Conservation (phyloP, 2,329 filamentous ascomycete genomes). For the Aspergillus fumigatiaffinis region DNA sequence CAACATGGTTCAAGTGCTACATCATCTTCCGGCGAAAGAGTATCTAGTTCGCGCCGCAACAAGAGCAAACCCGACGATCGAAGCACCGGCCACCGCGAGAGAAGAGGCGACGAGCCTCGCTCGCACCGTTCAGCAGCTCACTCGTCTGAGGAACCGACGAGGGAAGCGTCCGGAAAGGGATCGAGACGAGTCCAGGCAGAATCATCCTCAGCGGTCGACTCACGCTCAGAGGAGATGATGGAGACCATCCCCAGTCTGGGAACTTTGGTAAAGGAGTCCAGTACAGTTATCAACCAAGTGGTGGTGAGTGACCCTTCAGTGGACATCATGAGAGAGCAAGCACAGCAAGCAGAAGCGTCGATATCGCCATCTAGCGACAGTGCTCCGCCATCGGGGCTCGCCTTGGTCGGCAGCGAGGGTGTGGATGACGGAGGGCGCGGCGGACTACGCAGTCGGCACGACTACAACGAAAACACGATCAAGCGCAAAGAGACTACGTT, state of each 20-base stretch:
- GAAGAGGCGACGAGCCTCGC: conserved; percentile 33
- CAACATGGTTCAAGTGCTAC: conserved; percentile 38
- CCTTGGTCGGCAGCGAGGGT: conserved; percentile 48
- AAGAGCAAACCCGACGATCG: conserved; percentile 39
- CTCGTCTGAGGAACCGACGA: conserved; percentile 45
- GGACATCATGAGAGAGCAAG: conserved; percentile 67
- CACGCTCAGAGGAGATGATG: conserved; percentile 41
- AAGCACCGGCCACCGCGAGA: conserved; percentile 41
- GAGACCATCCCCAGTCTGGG: conserved; percentile 55
- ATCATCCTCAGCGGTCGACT: conserved; percentile 29
- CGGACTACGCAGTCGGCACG: conserved; percentile 48
- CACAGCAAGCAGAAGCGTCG: conserved; percentile 61
- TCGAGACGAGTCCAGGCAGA: conserved; percentile 35
- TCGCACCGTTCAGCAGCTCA: conserved; percentile 47
- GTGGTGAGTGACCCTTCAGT: conserved; percentile 71
- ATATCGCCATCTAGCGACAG: conserved; percentile 42
- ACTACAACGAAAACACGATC: conserved; percentile 50
- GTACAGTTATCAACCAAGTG: conserved; percentile 72
- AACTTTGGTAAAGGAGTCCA: conserved; percentile 68
- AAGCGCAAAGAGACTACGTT: conserved; percentile 85
- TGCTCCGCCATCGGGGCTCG: conserved; percentile 46
- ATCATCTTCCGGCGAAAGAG: conserved; percentile 30
- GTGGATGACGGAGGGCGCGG: conserved; percentile 42
- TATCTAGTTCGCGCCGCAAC: conserved; percentile 38
- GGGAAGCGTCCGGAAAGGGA: conserved; percentile 36